Evolutionary conservation across 2,329 filamentous ascomycete genomes (phyloP).

Genomic region (Truncatella angustata): DNA sequence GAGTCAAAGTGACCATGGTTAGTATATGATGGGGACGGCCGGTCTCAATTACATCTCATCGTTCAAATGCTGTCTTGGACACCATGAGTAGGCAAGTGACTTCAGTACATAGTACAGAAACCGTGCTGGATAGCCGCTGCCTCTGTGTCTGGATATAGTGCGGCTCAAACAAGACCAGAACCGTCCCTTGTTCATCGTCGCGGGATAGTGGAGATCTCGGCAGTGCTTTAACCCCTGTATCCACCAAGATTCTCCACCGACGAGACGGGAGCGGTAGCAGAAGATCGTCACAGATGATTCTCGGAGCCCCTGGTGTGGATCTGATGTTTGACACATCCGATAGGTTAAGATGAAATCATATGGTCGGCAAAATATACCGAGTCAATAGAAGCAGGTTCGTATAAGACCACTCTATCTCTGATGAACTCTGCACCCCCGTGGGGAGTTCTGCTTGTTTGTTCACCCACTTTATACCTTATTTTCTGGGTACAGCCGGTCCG

Average conservation of each 20-base stretch:
- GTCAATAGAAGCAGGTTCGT: not conserved
- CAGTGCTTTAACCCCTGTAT: conserved; percentile 3
- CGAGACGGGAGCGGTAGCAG: conserved; percentile 12
- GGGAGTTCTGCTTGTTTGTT: conserved; percentile 3
- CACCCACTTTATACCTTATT: conserved; percentile 6
- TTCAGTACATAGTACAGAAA: not conserved
- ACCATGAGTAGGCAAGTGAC: not conserved
- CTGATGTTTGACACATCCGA: conserved; percentile 3
- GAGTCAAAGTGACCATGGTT: too few relatives aligned
- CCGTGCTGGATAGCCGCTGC: not conserved
- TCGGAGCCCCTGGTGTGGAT: conserved; percentile 2
- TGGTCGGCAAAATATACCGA: not conserved
- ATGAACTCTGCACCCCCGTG: not conserved
- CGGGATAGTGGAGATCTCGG: conserved; percentile 1
- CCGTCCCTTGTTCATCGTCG: not conserved
- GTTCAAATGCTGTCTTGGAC: not conserved
- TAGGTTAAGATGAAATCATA: not conserved
- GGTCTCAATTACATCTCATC: not conserved
- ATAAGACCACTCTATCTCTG: not conserved
- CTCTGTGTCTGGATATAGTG: not conserved
- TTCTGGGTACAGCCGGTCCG: conserved; percentile 12
- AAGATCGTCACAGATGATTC: conserved; percentile 12
- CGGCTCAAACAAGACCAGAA: not conserved
- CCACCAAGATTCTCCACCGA: conserved; percentile 10
- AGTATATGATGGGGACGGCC: too few relatives aligned